Evolutionary conservation across 179 eudicot genomes (phyloP).

Genomic region (Kewa caespitosa): DNA sequence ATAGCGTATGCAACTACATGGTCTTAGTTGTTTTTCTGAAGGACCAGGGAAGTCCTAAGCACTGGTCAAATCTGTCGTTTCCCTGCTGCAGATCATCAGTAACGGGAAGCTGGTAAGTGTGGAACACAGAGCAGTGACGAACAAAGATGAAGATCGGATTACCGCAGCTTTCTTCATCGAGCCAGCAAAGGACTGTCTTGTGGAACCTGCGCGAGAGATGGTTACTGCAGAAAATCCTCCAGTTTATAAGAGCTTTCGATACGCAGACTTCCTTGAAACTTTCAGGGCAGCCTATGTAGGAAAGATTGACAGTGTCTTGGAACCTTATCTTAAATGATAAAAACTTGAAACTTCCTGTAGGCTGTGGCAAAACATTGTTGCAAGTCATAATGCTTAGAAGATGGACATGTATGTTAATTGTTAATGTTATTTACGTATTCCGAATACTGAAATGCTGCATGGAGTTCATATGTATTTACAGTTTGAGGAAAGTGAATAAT

Average conservation of each 20-base stretch:
- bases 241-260: slow-evolving; percentile 30
- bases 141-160: slow-evolving; percentile 26
- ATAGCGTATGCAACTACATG: not conserved
- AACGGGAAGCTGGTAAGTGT: slow-evolving; percentile 35
- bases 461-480: too few species aligned
- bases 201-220: slow-evolving; percentile 46
- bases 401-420: too few species aligned
- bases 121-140: slow-evolving; percentile 47
- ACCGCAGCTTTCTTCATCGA: slow-evolving; percentile 29
- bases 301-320: slow-evolving; percentile 20
- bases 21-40: not conserved
- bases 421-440: too few species aligned
- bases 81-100: slow-evolving; percentile 36
- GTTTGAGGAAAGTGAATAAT: too few species aligned
- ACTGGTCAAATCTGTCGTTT: not conserved
- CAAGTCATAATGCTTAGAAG: not conserved
- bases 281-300: slow-evolving; percentile 24
- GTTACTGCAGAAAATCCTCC: slow-evolving; percentile 35
- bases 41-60: not conserved
- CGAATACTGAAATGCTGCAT: too few species aligned
- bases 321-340: slow-evolving; percentile 15
- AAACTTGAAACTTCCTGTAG: not conserved
- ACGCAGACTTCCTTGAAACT: slow-evolving; percentile 30
- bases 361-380: not conserved
- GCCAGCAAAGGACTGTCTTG: slow-evolving; percentile 23